Percentiles rank a stretch among this genome's conserved stretches.
Evolutionary conservation across 2,329 filamentous ascomycete species (phyloP).

Genomic region (Dothideomycetes sp.): DNA sequence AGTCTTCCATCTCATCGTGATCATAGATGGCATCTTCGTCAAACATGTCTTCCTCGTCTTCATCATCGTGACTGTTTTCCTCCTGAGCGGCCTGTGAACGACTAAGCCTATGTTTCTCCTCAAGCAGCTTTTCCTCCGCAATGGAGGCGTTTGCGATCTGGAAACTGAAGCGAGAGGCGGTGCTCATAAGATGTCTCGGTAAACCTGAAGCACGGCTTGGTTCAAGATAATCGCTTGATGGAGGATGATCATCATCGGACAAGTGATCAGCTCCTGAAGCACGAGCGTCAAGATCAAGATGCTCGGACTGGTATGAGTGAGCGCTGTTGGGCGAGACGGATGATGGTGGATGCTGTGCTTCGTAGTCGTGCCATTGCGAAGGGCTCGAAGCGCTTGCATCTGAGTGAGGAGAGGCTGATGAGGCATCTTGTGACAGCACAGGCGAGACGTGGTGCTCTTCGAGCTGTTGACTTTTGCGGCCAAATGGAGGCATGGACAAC

Average conservation of each 20-base stretch:
- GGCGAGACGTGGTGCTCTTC: slow-evolving; percentile 17
- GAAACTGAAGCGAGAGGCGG: slow-evolving; percentile 72
- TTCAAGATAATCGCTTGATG: not conserved
- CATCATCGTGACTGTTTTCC: slow-evolving; percentile 1
- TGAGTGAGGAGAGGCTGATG: slow-evolving; percentile 15
- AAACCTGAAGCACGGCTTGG: slow-evolving; percentile 14
- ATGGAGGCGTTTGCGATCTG: slow-evolving; percentile 64
- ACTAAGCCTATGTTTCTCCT: slow-evolving; percentile 61
- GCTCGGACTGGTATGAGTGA: not conserved
- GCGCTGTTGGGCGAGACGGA: slow-evolving; percentile 11
- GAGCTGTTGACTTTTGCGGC: slow-evolving; percentile 25
- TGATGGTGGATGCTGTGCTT: slow-evolving; percentile 8
- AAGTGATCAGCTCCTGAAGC: too few relatives aligned
- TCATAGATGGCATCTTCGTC: slow-evolving; percentile 36
- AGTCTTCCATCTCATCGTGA: slow-evolving; percentile 36
- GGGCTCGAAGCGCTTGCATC: slow-evolving; percentile 14
- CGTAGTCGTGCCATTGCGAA: slow-evolving; percentile 3
- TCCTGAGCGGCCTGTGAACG: slow-evolving; percentile 33
- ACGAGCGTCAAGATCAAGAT: slow-evolving; percentile 1
- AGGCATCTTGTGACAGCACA: too few relatives aligned
- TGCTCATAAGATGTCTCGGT: slow-evolving; percentile 47
- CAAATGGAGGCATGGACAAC: slow-evolving; percentile 26
- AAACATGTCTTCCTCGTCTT: slow-evolving; percentile 29
- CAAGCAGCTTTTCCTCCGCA: slow-evolving; percentile 57
- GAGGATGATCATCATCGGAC: not conserved